A percentile compares a stretch with the other conserved stretches of the same genome.
Conservation (phyloP, 1,139 yeast species). For the Citeromyces siamensis region DNA sequence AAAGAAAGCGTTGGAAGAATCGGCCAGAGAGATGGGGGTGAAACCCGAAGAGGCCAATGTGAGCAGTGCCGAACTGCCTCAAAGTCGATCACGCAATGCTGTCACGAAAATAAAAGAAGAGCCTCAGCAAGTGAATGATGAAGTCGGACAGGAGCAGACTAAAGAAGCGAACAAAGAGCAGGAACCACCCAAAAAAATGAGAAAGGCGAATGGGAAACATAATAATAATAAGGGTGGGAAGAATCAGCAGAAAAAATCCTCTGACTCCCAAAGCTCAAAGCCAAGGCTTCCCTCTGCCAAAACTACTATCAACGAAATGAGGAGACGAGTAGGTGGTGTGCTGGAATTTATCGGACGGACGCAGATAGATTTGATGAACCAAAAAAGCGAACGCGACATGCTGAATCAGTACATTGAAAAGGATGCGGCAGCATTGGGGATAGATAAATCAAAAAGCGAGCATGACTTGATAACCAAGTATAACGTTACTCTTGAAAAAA, state of each 20-base stretch:
- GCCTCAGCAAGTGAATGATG: constrained; percentile 7
- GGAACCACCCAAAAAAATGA: constrained; percentile 3
- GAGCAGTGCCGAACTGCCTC: not conserved
- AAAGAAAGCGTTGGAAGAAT: constrained; percentile 59
- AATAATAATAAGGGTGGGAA: constrained; percentile 5
- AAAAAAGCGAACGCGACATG: constrained; percentile 36
- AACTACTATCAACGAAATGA: constrained; percentile 67
- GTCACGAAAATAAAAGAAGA: constrained; percentile 3
- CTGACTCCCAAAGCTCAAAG: constrained; percentile 46
- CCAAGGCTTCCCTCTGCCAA: constrained; percentile 76
- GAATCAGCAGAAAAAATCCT: constrained; percentile 18
- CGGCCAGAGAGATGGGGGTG: constrained; percentile 37
- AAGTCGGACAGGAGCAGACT: constrained; percentile 11
- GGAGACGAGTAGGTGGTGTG: constrained; percentile 80
- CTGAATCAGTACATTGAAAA: constrained; percentile 23
- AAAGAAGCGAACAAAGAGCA: constrained; percentile 8
- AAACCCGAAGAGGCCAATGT: constrained; percentile 17
- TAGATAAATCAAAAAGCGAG: constrained; percentile 11
- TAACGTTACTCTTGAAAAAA: constrained; percentile 44
- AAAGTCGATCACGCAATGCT: constrained; percentile 2
- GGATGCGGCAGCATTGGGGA: constrained; percentile 15
- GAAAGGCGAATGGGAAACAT: constrained; percentile 4
- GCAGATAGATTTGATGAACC: constrained; percentile 67
- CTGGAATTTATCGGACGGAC: constrained; percentile 83
- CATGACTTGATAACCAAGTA: constrained; percentile 31